phyloP scores from a whole-genome alignment of 192 early-diverging fungal genomes.

The Coemansia sp. region DNA sequence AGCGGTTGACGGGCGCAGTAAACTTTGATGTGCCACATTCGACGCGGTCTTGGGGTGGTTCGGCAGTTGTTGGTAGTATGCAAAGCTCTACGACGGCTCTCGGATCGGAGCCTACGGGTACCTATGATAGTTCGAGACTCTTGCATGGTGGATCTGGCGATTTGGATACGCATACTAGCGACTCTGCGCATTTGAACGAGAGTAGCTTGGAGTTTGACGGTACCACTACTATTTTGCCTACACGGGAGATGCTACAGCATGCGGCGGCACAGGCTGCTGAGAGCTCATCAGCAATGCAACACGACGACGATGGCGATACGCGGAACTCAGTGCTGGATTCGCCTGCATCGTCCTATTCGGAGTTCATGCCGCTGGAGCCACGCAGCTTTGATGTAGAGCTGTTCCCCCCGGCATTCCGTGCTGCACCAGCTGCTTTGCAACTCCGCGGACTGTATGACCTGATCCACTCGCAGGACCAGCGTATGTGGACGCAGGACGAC shows the following conservation, averaged over 20 bases:
- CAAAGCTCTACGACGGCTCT: conserved; percentile 1
- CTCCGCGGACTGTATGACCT: conserved; percentile 30
- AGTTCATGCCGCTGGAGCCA: not conserved
- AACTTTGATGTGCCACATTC: conserved; percentile 5
- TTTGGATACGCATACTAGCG: conserved; percentile 7
- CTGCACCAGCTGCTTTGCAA: conserved; percentile 25
- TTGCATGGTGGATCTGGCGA: not conserved
- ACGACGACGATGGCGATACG: conserved; percentile 3
- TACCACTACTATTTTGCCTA: conserved; percentile 46
- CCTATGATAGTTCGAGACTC: conserved; percentile 20
- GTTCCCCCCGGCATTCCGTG: conserved; percentile 38
- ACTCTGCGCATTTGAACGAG: conserved; percentile 19
- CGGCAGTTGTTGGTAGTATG: not conserved
- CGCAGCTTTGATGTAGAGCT: conserved; percentile 14
- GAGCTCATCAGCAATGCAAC: conserved; percentile 1
- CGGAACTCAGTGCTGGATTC: conserved; percentile 6
- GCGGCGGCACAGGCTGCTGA: conserved; percentile 30
- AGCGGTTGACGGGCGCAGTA: not conserved
- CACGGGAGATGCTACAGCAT: conserved; percentile 50
- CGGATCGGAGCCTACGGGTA: conserved; percentile 36
- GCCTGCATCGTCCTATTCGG: not conserved
- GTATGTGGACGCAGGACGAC: conserved; percentile 38
- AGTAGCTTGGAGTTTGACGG: conserved; percentile 30
- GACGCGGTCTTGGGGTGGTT: conserved; percentile 14
- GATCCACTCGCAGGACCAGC: conserved; percentile 20